These are phyloP conservation scores for Vicia villosa DNA, from an alignment of 306 rosid genomes.

Conservation along the genomic window DNA sequence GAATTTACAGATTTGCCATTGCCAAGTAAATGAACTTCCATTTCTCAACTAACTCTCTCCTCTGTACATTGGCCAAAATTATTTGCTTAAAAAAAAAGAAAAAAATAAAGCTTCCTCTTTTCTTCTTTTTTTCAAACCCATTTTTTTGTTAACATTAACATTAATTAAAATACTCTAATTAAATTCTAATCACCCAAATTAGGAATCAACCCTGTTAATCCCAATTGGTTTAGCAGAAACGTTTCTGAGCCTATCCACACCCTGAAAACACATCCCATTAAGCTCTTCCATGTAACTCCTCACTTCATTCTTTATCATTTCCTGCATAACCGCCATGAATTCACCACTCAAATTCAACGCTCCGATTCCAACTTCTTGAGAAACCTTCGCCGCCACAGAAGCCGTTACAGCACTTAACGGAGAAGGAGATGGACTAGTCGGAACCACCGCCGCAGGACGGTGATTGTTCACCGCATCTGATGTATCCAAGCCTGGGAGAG, in stretches of 20 bases:
- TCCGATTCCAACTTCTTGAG: constrained; percentile 30
- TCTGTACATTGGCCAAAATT: constrained; percentile 70
- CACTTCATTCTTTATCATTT: constrained; percentile 87
- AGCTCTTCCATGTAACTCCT: constrained; percentile 70
- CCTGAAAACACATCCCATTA: constrained; percentile 56
- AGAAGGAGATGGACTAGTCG: not conserved
- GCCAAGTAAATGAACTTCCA: constrained; percentile 25
- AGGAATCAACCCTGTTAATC: constrained; percentile 53
- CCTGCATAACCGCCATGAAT: constrained; percentile 84
- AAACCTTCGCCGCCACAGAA: constrained; percentile 15
- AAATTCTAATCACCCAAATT: constrained; percentile 11
- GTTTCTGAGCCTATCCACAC: constrained; percentile 59
- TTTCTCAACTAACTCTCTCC: constrained; percentile 37
- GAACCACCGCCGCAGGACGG: constrained; percentile 1
- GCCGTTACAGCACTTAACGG: not conserved
- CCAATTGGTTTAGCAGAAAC: constrained; percentile 59
- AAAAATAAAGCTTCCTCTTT: constrained; percentile 15
- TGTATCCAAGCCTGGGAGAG: constrained; percentile 68
- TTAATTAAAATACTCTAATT: constrained; percentile 21
- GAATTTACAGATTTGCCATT: constrained; percentile 29
- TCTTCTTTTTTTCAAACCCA: not conserved
- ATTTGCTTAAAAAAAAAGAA: constrained; percentile 46
- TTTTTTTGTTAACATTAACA: not conserved
- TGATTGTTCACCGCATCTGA: not conserved
- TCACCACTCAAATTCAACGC: constrained; percentile 56